A percentile compares a stretch with the other conserved stretches of the same genome.
phyloP scores from a whole-genome alignment of 495 filamentous ascomycete genomes.

The Ascobolus immersus region DNA sequence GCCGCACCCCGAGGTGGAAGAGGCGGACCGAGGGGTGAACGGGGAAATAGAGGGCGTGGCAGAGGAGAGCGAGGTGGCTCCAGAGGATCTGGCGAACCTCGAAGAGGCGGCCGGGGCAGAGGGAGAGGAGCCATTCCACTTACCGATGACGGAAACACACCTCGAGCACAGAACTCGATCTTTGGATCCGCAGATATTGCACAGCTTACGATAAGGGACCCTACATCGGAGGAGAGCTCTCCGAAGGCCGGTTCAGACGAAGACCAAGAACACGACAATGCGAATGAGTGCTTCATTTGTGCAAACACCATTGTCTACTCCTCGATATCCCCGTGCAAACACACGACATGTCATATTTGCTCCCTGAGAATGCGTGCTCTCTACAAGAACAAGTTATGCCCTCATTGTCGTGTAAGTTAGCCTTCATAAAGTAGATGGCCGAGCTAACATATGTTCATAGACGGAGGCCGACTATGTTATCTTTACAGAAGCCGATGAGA shows the following conservation, averaged over 20 bases:
- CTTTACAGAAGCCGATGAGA: conserved; percentile 60
- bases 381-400: conserved; percentile 85
- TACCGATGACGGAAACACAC: background rate
- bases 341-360: conserved; percentile 88
- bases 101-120: background rate
- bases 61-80: conserved; percentile 2
- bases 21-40: conserved; percentile 4
- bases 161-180: background rate
- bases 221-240: background rate
- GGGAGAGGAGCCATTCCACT: background rate
- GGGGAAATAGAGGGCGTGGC: conserved; percentile 1
- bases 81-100: background rate
- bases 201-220: background rate
- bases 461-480: conserved; percentile 62
- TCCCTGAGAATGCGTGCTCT: conserved; percentile 65
- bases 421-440: conserved; percentile 1
- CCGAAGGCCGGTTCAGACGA: background rate
- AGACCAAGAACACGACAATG: conserved; percentile 34
- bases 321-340: conserved; percentile 76
- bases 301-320: conserved; percentile 63
- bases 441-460: conserved; percentile 22
- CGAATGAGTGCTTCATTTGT: conserved; percentile 88
- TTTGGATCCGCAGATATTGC: background rate
- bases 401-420: conserved; percentile 60
- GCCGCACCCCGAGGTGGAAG: conserved; percentile 2